Base-by-base conservation (phyloP, 768 basidiomycete species). In the Phaffia australis region DNA sequence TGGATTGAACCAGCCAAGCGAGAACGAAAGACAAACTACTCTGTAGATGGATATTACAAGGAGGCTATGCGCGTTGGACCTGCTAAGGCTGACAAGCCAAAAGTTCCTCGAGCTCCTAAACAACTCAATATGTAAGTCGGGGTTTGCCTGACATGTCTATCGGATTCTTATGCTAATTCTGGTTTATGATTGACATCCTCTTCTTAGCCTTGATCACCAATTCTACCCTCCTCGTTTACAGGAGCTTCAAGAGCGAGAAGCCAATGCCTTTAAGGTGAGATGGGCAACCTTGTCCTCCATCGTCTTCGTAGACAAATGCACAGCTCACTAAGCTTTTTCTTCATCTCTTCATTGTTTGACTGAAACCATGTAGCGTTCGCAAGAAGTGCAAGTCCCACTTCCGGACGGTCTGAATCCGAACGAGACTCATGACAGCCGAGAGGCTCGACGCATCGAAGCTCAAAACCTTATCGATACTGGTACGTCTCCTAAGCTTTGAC, bases 11-110 rank as follows among this genome's bases (percentile, higher is more conserved):
- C 94, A 23, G 89, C 89, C 49, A 98, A 97, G 79, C 85, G 94
- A 4, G 91, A 93, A 76, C 84, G 94, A 69, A 73, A 75, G 60
- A 83, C 84, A 42, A 94, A 93, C 73, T 97, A 95, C 76, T 92
- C 89, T 0, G 88, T 97, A 47, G 92, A 97, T 73, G 85, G 83
- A 59, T 99, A 99, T 76, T 95, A 93, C 82, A 88, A 92, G 76
- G 90, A 93, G 73, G 86, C 87, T 0, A 80, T 97, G 72, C 85
- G 88, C 18, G 84, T 83, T 11, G 72, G 62, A 83, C 84, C 23
- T 90, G 91, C 76, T 78, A 79, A 29, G 87, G 88, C 68, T 14
- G 73, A 74, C 49, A 94, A 92, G 75, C 85, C 88, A 2, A 91
- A 90, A 73, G 75, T 89, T 25, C 86, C 89, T 2, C 81, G 88